phyloP scores from a whole-genome alignment of 2,329 filamentous ascomycete species.

The Penicillium sclerotiorum region DNA sequence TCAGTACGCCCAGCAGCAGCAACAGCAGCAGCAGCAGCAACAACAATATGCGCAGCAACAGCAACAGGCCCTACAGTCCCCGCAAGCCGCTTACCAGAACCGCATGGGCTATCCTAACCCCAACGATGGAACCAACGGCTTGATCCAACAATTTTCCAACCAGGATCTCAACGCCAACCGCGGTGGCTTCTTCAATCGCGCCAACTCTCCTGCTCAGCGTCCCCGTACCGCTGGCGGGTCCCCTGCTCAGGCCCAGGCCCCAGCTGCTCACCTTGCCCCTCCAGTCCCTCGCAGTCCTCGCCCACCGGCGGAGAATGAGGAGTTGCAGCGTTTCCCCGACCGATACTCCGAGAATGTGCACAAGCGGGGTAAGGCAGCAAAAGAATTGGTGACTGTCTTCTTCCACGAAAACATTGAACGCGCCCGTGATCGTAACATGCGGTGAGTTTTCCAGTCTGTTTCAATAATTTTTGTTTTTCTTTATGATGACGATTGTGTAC shows the following conservation, averaged over 20 bases:
- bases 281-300: conserved; percentile 64
- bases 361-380: conserved; percentile 68
- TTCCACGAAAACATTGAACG: conserved; percentile 99
- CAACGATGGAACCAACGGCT: conserved; percentile 84
- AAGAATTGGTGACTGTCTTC: conserved; percentile 72
- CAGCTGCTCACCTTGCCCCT: conserved; percentile 70
- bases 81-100: conserved; percentile 57
- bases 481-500: no score
- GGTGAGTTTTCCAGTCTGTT: conserved; percentile 57
- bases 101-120: conserved; percentile 62
- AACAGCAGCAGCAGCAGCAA: conserved; percentile 51
- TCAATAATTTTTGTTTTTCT: not conserved
- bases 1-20: conserved; percentile 55
- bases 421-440: conserved; percentile 90
- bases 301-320: conserved; percentile 63
- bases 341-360: conserved; percentile 85
- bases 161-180: conserved; percentile 83
- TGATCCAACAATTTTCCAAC: conserved; percentile 95
- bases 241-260: conserved; percentile 53
- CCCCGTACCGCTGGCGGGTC: conserved; percentile 78
- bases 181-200: conserved; percentile 68
- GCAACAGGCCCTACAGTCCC: conserved; percentile 56
- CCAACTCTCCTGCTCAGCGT: conserved; percentile 71
- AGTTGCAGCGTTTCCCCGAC: conserved; percentile 78
- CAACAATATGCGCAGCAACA: conserved; percentile 53